Conservation (phyloP, 768 basidiomycete species). For the Trametes sanguinea region DNA sequence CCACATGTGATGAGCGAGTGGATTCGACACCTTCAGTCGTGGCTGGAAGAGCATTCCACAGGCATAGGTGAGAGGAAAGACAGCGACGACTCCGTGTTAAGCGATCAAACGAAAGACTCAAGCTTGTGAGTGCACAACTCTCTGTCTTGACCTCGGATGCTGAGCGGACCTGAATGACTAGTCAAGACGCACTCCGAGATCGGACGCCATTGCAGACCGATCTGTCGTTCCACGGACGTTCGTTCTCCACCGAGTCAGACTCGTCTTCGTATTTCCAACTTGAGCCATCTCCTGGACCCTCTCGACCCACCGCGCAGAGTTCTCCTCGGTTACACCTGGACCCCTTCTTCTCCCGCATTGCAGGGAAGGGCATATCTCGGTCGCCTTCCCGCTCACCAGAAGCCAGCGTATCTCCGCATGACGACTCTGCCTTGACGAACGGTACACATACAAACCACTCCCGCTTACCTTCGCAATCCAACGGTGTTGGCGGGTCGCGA, state of each 20-base stretch:
- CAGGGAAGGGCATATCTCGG: slow-evolving; percentile 21
- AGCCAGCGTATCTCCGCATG: slow-evolving; percentile 57
- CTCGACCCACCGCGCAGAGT: slow-evolving; percentile 34
- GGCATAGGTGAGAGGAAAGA: slow-evolving; percentile 37
- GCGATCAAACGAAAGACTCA: slow-evolving; percentile 43
- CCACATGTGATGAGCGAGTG: slow-evolving; percentile 65
- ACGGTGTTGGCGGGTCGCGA: slow-evolving; percentile 32
- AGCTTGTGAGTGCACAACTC: slow-evolving; percentile 43
- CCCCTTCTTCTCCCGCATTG: slow-evolving; percentile 42
- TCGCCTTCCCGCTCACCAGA: slow-evolving; percentile 56
- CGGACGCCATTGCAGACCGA: slow-evolving; percentile 11
- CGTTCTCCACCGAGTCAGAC: slow-evolving; percentile 63
- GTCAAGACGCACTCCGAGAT: slow-evolving; percentile 11
- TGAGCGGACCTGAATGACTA: not conserved
- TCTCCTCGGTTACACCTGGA: slow-evolving; percentile 54
- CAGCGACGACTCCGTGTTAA: slow-evolving; percentile 50
- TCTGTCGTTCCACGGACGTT: slow-evolving; percentile 36
- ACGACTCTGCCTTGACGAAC: slow-evolving; percentile 54
- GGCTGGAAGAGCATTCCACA: slow-evolving; percentile 62
- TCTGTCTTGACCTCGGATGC: not conserved
- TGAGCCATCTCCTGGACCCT: slow-evolving; percentile 34
- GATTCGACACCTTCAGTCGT: slow-evolving; percentile 69
- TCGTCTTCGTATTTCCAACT: slow-evolving; percentile 50
- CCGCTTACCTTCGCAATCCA: slow-evolving; percentile 18
- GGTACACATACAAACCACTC: slow-evolving; percentile 36